Evolutionary conservation across 805 yeast species (phyloP), one percentile per base, ranked within the genome.

Genomic region (Kodamaea jinghongensis): DNA sequence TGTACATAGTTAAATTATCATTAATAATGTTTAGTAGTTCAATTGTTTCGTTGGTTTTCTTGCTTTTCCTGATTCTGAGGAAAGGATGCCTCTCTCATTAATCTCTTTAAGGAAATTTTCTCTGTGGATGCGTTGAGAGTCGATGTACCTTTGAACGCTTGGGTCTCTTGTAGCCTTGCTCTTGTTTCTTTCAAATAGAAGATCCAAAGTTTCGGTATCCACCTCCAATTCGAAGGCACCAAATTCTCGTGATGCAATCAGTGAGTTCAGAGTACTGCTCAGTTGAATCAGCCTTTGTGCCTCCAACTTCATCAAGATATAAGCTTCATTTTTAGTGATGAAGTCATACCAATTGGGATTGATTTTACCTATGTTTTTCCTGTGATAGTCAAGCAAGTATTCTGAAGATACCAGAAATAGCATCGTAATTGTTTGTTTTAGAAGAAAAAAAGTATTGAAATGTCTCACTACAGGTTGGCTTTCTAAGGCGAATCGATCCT

Each of bases 91-190:
- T 38, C 50, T 56, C 11, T 45, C 36, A 17, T 43, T 31, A 14
- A 61, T 52, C 36, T 63, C 67, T 12, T 50, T 37, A 14, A 51
- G 39, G 36, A 63, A 63, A 16, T 49, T 47, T 12, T 32, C 40
- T 33, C 36, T 45, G 33, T 63, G 67, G 6, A 38, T 35, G 32
- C 46, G 34, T 38, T 55, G 61, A 6, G 42, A 13, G 17, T 40
- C 41, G 6, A 49, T 6, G 34, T 47, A 58, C 10, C 46, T 45
- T 29, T 46, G 46, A 7, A 42, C 45, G 4, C 28, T 16, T 14
- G 49, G 52, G 25, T 44, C 43, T 10, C 42, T 45, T 12, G 42
- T 25, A 9, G 41, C 36, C 10, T 28, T 25, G 7, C 34, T 36
- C 12, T 43, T 28, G 12, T 50, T 38, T 7, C 42, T 45, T 5